phyloP scores from a whole-genome alignment of 2,329 filamentous ascomycete genomes.

The Colletotrichum limetticola region DNA sequence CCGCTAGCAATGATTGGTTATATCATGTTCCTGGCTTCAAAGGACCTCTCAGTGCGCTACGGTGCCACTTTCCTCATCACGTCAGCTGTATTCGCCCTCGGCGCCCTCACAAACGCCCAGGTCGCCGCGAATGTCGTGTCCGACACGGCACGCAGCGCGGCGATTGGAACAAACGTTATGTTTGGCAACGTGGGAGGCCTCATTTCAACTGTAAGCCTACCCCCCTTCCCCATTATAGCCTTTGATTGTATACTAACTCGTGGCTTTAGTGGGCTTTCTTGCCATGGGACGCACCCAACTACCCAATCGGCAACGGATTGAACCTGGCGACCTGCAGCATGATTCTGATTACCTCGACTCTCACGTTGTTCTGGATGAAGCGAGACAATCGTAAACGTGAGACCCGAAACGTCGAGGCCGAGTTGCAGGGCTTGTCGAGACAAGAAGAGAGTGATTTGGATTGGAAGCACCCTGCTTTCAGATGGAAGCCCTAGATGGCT shows the following conservation, averaged over 20 bases:
- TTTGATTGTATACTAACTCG: background rate
- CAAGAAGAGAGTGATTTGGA: conserved; percentile 69
- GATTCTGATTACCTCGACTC: conserved; percentile 62
- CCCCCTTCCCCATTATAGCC: background rate
- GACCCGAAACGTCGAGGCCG: conserved; percentile 46
- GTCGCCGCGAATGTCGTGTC: conserved; percentile 73
- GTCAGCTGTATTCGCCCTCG: conserved; percentile 68
- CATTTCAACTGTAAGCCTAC: conserved; percentile 40
- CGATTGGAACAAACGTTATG: conserved; percentile 71
- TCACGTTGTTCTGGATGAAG: conserved; percentile 69
- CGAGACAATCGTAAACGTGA: conserved; percentile 62
- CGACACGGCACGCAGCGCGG: conserved; percentile 71
- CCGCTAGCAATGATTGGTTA: conserved; percentile 72
- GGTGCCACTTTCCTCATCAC: conserved; percentile 73
- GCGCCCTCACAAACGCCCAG: conserved; percentile 71
- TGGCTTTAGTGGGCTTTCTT: conserved; percentile 65
- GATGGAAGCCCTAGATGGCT: conserved; percentile 56
- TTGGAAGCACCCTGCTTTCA: conserved; percentile 74
- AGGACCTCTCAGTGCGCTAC: conserved; percentile 61
- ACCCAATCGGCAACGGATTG: conserved; percentile 76
- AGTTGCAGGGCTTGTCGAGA: conserved; percentile 63
- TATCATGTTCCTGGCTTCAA: conserved; percentile 70
- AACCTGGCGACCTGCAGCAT: conserved; percentile 72
- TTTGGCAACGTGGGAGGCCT: conserved; percentile 66
- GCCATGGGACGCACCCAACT: conserved; percentile 71